Base-by-base conservation (phyloP, 1,139 yeast species). In the Lodderomyces parapsilosis region DNA sequence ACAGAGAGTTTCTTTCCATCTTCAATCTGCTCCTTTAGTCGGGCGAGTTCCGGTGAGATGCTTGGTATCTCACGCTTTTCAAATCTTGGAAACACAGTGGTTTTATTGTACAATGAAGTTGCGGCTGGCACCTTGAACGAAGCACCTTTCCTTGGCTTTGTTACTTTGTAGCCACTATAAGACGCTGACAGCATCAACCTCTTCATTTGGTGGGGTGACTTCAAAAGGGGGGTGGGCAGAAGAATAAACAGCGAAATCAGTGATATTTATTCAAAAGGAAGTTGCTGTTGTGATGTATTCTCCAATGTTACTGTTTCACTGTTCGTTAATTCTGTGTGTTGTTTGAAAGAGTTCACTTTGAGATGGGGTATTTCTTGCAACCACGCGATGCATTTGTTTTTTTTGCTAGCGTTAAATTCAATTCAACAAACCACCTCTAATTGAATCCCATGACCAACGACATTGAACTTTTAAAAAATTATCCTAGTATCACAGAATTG, bases 401-500 rank as follows among this genome's bases (percentile, higher is more conserved):
- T 20, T 20, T 8, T 20, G 23, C 5, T 6, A 20, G 5, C 23
- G 23, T 20, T 5, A 20, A n/a, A n/a, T n/a, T n/a, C n/a, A n/a
- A n/a, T n/a, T n/a, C n/a, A n/a, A n/a, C n/a, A n/a, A n/a, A n/a
- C n/a, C n/a, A n/a, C n/a, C n/a, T n/a, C n/a, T n/a, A n/a, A n/a
- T n/a, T n/a, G n/a, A n/a, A n/a, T n/a, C 17, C 4, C 13, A 30
- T 47, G 47, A 45, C 42, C 22, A 32, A 40, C 10, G 49, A 47
- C 32, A 42, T 56, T 22, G 43, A 45, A 32, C 22, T 25, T 13
- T 59, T 66, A 14, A 59, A 59, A 44, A 44, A 44, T 18, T 49
- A 53, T 19, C 71, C 70, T 2, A 42, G 46, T 7, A 38, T 44
- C 13, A 51, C 46, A n/a, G 48, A 50, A 34, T 47, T 63, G 8